These are phyloP conservation scores for Triticum timopheevii DNA, from an alignment of 176 grass and related monocot genomes.

Conservation along the genomic window DNA sequence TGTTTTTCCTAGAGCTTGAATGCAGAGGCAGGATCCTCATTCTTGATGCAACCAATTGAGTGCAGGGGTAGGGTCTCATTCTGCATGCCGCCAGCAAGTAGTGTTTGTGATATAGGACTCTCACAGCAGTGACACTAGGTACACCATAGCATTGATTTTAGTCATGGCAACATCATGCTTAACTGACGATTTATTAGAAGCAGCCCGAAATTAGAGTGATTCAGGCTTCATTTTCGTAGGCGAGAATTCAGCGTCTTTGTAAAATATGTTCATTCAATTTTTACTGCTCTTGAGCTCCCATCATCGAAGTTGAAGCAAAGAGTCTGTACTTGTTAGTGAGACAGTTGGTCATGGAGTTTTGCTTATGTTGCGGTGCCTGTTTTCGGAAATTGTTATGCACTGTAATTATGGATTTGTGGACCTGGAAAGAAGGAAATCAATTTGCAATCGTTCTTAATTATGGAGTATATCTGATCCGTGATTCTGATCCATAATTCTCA, in stretches of 20 bases:
- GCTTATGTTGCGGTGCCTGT: background rate
- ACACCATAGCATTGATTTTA: constrained; percentile 47
- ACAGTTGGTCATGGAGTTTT: background rate
- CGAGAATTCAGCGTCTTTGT: constrained; percentile 14
- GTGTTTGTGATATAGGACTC: constrained; percentile 45
- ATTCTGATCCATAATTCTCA: background rate
- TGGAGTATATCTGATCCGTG: background rate
- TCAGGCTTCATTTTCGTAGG: constrained; percentile 42
- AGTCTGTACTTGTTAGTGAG: background rate
- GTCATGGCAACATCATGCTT: constrained; percentile 28
- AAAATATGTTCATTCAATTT: constrained; percentile 52
- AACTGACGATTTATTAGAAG: constrained; percentile 47
- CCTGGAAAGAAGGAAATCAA: background rate
- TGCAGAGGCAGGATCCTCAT: constrained; percentile 37
- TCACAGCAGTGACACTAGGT: constrained; percentile 46
- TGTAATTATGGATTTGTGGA: background rate
- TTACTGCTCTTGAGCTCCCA: constrained; percentile 26
- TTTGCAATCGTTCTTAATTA: too few relatives aligned
- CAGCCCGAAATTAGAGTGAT: constrained; percentile 33
- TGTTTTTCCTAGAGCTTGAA: constrained; percentile 22
- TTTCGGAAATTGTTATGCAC: background rate
- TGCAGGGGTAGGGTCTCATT: constrained; percentile 33
- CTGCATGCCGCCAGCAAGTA: constrained; percentile 32
- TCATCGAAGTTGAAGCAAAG: constrained; percentile 24
- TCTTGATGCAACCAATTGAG: constrained; percentile 26